These are phyloP conservation scores for Penicillium vulpinum DNA, from an alignment of 2,329 filamentous ascomycete species.

Conservation along the genomic window DNA sequence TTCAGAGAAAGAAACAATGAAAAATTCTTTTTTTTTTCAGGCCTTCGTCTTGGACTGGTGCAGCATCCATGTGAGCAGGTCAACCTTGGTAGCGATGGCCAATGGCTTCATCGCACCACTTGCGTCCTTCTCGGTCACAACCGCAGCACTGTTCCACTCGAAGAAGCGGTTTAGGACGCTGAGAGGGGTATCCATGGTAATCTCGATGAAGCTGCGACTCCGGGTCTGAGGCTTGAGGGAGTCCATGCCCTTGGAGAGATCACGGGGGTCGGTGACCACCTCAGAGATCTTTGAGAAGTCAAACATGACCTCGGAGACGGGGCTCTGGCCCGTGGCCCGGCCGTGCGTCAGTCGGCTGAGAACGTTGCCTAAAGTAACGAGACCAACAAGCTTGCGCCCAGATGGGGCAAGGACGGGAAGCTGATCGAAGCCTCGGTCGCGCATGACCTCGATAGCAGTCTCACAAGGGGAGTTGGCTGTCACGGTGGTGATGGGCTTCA, in stretches of 20 bases:
- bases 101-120: constrained; percentile 70
- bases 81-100: constrained; percentile 94
- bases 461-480: constrained; percentile 69
- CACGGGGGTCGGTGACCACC: constrained; percentile 82
- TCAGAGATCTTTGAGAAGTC: constrained; percentile 86
- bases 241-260: constrained; percentile 50
- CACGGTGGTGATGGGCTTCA: constrained; percentile 92
- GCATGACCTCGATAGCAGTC: constrained; percentile 95
- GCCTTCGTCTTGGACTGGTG: constrained; percentile 52
- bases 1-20: constrained; percentile 2
- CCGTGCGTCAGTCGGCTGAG: constrained; percentile 86
- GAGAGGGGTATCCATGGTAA: constrained; percentile 85
- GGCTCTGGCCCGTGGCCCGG: constrained; percentile 70
- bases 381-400: constrained; percentile 75
- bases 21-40: constrained; percentile 5
- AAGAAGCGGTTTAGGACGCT: constrained; percentile 86
- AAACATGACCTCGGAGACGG: constrained; percentile 91
- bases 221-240: constrained; percentile 45
- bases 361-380: constrained; percentile 92
- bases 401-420: constrained; percentile 78
- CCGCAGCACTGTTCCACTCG: constrained; percentile 95
- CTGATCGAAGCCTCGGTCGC: constrained; percentile 96
- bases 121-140: constrained; percentile 77
- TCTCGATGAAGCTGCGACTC: constrained; percentile 79
- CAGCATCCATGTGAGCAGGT: constrained; percentile 89